Evolutionary conservation across 2,329 filamentous ascomycete genomes (phyloP), one percentile per base, ranked within the genome.

Genomic region (Penicillium expansum): DNA sequence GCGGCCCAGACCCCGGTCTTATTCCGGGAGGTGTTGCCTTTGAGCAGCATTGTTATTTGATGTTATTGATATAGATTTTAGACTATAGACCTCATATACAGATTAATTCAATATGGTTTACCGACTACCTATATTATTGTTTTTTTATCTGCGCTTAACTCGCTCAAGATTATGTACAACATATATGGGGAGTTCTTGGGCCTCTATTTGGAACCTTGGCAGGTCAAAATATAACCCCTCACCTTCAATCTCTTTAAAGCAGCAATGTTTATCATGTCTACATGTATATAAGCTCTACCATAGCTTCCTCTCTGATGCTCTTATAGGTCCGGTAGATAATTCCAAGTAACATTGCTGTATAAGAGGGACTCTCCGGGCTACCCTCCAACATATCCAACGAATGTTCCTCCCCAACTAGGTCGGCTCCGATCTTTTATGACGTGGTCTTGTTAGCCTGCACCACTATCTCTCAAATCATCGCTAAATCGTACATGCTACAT

Each of bases 1-100:
- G 57, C 48, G 57, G 57, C 57, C 53, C 37, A 48, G 54, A 42
- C 57, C 38, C 48, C 30, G 49, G 48, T 33, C 49, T 53, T 53
- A 42, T 54, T 7, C 20, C 37, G 35, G 52, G 45, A 55, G 47
- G 47, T 14, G 30, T 20, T 56, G 27, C 35, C 35, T 4, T 49
- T 32, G 27, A 32, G 44, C 27, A 20, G 20, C 16, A 27, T 16
- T 52, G 37, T 22, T 35, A 39, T 20, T 35, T 47, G 20, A 24
- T 47, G 3, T 18, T 13, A 5, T 33, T n/a, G 18, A 24, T n/a
- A 35, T 35, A n/a, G 14, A n/a, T 5, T 24, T 16, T n/a, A 47
- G 18, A n/a, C n/a, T 11, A 16, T 24, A n/a, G n/a, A n/a, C n/a
- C n/a, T n/a, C n/a, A 16, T 33, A 16, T 11, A 11, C 7, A 11